Evolutionary conservation across 306 rosid species (phyloP), one percentile per base, ranked within the genome.

Genomic region (Cicer yamashitae): DNA sequence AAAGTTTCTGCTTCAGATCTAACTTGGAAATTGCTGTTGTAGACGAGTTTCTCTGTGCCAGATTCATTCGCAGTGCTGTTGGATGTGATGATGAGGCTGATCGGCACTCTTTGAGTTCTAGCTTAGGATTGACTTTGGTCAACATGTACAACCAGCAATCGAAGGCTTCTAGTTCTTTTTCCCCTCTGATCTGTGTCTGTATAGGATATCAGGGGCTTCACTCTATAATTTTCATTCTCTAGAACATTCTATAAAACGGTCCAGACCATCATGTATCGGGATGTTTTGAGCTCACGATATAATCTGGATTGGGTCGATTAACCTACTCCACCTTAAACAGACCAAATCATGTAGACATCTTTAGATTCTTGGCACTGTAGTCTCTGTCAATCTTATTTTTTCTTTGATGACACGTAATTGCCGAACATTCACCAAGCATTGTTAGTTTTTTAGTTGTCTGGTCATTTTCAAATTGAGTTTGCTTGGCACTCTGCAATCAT

Each of bases 1-100:
- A 7, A 75, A 50, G 72, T 41, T 44, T 14, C 53, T 65, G 67
- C 66, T 22, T 65, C 73, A 65, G 13, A 41, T 64, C 41, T 40
- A 18, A 39, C 8, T 46, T 64, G 40, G 41, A 75, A 75, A 22
- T 74, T 10, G 17, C 72, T 8, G 47, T 17, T 12, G 14, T 14
- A n/a, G 40, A 18, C 22, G 14, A 39, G 61, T 66, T 73, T 59
- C 68, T 73, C 46, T 25, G 11, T 10, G 38, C 34, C 14, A 45
- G 34, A 73, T 73, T 72, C 77, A 59, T 43, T 14, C 7, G 15
- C 58, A 25, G 11, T 14, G 47, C 17, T 73, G 56, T 8, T 17
- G 1, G 20, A 2, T 57, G 14, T 11, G 20, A 54, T 39, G 53
- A 3, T 12, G 10, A 54, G 52, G 53, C 41, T 54, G 66, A 45